A percentile compares a stretch with the other conserved stretches of the same genome.
These are phyloP conservation scores for Hymenoscyphus albidus DNA, from an alignment of 2,329 filamentous ascomycete genomes.

Conservation along the genomic window DNA sequence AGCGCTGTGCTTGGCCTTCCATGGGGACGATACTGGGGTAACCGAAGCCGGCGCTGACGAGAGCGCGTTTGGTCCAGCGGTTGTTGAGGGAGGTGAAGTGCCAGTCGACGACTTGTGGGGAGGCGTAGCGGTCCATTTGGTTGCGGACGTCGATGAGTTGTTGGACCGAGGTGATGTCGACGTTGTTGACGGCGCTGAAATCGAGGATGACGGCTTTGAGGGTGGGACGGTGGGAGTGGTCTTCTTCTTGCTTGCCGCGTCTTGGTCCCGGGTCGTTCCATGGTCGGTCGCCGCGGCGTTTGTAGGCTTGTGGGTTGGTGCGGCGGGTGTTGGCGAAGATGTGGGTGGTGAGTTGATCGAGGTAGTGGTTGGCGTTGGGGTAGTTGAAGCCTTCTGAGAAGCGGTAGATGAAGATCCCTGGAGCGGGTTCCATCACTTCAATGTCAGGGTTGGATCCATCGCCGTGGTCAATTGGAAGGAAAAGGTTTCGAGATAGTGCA, in stretches of 20 bases:
- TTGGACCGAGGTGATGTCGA: constrained; percentile 90
- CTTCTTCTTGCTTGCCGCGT: constrained; percentile 45
- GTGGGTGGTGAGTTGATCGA: constrained; percentile 70
- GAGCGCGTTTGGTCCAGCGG: constrained; percentile 88
- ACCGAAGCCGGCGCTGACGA: constrained; percentile 84
- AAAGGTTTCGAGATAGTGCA: constrained; percentile 67
- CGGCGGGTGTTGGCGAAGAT: constrained; percentile 71
- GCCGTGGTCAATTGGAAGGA: constrained; percentile 79
- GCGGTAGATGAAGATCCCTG: constrained; percentile 92
- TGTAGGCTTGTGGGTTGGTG: constrained; percentile 66
- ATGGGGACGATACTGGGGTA: constrained; percentile 56
- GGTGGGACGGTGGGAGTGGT: constrained; percentile 55
- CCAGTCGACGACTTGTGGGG: constrained; percentile 84
- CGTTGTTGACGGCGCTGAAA: constrained; percentile 88
- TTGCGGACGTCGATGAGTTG: constrained; percentile 92
- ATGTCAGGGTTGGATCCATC: constrained; percentile 89
- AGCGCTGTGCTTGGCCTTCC: constrained; percentile 47
- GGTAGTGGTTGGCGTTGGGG: constrained; percentile 84
- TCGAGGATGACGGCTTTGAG: constrained; percentile 91
- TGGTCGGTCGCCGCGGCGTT: constrained; percentile 70
- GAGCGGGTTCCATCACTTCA: constrained; percentile 75
- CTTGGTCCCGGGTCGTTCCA: constrained; percentile 91
- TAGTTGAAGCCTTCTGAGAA: constrained; percentile 97
- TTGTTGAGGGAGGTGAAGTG: constrained; percentile 93
- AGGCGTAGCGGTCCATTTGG: constrained; percentile 80